A percentile compares a stretch with the other conserved stretches of the same genome.
phyloP scores from a whole-genome alignment of 345 rosid species.

The Populus ilicifolia region DNA sequence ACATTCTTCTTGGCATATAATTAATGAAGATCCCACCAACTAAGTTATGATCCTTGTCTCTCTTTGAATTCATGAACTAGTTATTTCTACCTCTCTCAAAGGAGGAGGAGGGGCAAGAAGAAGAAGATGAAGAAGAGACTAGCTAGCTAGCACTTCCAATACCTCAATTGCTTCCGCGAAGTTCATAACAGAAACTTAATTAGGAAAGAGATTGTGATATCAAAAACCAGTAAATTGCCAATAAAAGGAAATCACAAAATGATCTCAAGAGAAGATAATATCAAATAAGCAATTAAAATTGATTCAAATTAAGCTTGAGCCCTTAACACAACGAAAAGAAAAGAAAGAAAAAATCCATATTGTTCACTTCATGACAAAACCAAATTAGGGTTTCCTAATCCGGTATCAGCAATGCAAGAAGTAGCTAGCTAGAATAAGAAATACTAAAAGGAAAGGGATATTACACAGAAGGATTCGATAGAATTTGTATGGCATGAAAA shows the following conservation, averaged over 20 bases:
- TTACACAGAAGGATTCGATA: background rate
- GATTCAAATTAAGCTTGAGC: background rate
- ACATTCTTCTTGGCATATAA: background rate
- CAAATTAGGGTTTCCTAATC: slow-evolving; percentile 15
- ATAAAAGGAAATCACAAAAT: background rate
- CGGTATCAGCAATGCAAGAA: background rate
- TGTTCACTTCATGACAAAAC: background rate
- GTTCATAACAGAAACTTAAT: background rate
- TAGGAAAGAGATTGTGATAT: background rate
- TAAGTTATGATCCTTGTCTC: background rate
- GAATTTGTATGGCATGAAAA: background rate
- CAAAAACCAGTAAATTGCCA: background rate
- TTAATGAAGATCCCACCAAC: background rate
- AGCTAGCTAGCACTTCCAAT: background rate
- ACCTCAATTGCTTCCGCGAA: background rate
- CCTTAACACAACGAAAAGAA: background rate
- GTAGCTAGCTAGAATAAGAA: background rate
- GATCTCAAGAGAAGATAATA: background rate
- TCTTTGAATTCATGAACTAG: background rate
- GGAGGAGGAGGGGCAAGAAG: background rate
- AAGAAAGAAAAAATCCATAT: background rate
- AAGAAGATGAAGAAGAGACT: background rate
- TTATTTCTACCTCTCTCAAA: background rate
- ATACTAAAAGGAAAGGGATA: background rate
- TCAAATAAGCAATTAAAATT: background rate